phyloP scores from a whole-genome alignment of 495 filamentous ascomycete genomes.

The Platismatia glauca region DNA sequence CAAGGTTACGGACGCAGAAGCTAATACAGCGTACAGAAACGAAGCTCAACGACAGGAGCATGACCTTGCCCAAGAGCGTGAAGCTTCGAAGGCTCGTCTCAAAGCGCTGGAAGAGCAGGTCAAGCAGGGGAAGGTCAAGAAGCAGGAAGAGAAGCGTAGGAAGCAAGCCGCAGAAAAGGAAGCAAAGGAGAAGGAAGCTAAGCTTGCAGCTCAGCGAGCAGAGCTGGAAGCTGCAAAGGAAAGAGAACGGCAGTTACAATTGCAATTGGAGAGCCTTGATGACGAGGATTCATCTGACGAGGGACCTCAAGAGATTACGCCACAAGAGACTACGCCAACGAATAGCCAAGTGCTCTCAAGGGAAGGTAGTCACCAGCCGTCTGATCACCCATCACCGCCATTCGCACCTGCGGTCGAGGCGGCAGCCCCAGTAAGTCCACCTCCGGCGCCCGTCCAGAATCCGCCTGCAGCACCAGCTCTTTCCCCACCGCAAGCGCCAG shows the following conservation, averaged over 20 bases:
- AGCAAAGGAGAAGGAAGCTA: conserved; percentile 80
- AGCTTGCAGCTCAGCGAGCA: conserved; percentile 74
- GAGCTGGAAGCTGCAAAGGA: conserved; percentile 88
- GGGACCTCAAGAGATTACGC: conserved; percentile 69
- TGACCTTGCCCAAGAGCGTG: conserved; percentile 68
- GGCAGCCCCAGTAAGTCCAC: conserved; percentile 25
- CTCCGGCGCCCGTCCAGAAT: conserved; percentile 24
- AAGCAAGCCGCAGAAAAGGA: conserved; percentile 81
- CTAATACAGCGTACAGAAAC: conserved; percentile 43
- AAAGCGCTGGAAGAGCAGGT: conserved; percentile 90
- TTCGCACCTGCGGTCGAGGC: conserved; percentile 33
- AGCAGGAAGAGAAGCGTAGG: conserved; percentile 84
- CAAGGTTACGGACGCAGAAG: neutral
- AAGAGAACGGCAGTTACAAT: conserved; percentile 77
- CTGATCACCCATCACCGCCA: conserved; percentile 39
- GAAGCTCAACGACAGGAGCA: conserved; percentile 68
- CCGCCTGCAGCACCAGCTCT: conserved; percentile 26
- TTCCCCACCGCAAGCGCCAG: conserved; percentile 23
- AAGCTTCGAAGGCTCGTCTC: conserved; percentile 72
- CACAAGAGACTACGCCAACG: conserved; percentile 74
- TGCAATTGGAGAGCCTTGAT: conserved; percentile 75
- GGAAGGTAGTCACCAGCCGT: conserved; percentile 39
- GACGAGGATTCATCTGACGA: conserved; percentile 79
- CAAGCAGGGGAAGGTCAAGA: conserved; percentile 89
- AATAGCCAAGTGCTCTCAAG: conserved; percentile 48